Base-by-base conservation (phyloP, 1,284 basidiomycete genomes). In the Malassezia pachydermatis region DNA sequence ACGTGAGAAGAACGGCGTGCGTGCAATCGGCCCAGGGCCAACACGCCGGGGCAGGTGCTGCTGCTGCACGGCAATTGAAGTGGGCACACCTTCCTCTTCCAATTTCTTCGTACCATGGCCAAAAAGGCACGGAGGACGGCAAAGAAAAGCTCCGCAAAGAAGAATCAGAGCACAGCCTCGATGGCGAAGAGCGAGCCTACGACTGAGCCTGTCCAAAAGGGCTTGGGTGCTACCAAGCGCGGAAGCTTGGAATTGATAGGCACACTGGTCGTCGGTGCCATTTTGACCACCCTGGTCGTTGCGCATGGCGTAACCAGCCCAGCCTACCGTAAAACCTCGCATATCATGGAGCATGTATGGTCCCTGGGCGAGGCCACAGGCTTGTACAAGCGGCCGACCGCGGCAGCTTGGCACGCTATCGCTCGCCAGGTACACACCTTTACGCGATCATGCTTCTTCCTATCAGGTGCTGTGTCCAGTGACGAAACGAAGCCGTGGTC, bases 361-460 rank as follows among this genome's bases (percentile, higher is more conserved):
- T 24, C 10, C 22, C 25, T 13, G 22, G n/a, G 6, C 5, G 20
- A 10, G 14, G 36, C 22, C 36, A 24, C 8, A 17, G 14, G 13
- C 5, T 14, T 4, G 2, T 38, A 20, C 36, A 20, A 11, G 36
- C 25, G 22, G 22, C 36, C 20, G 36, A 20, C 16, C 20, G 25
- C n/a, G n/a, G n/a, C n/a, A 24, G 25, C 36, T 2, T 38, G 36
- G 36, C 13, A 2, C n/a, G 23, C 32, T 5, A 30, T 27, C 19
- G n/a, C 14, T 32, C 51, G 41, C 17, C 5, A 22, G 36, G 19
- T 51, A 1, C 49, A 51, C 23, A 7, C 16, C 3, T 19, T 45
- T 20, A 51, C 49, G 10, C 13, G 23, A 10, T 10, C 43, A 8
- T 51, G 42, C 16, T 45, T 51, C 28, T 46, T 51, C 20, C 16